Conservation (phyloP, 2,329 filamentous ascomycete species). For the Colletotrichum tofieldiae region DNA sequence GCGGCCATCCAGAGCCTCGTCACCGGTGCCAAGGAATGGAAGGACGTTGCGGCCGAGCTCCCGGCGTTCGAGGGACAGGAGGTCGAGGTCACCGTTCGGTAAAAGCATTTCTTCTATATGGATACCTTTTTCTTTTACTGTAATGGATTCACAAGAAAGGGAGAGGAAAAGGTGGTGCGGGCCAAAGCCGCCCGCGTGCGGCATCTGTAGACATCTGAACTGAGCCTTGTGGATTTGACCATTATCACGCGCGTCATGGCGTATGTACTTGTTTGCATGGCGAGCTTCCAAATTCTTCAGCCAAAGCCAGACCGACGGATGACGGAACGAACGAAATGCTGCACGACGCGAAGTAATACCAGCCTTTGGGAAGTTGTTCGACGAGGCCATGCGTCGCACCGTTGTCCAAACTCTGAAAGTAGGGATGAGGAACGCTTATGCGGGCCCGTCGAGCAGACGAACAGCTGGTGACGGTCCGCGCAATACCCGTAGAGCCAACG, state of each 20-base stretch:
- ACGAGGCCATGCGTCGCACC: slow-evolving; percentile 1
- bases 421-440: slow-evolving; percentile 5
- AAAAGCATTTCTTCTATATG: slow-evolving; percentile 20
- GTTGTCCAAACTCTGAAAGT: neutral
- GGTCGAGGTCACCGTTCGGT: slow-evolving; percentile 54
- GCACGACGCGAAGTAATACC: neutral
- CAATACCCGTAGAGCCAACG: slow-evolving; percentile 8
- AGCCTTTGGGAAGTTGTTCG: neutral
- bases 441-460: neutral
- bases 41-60: slow-evolving; percentile 81
- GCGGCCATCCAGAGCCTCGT: slow-evolving; percentile 76
- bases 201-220: slow-evolving; percentile 32
- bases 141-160: slow-evolving; percentile 9
- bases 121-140: slow-evolving; percentile 13
- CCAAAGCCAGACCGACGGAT: neutral
- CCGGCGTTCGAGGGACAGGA: slow-evolving; percentile 89
- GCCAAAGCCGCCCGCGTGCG: slow-evolving; percentile 18
- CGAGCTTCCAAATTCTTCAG: slow-evolving; percentile 6
- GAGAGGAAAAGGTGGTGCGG: neutral
- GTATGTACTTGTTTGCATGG: neutral
- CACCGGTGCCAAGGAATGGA: slow-evolving; percentile 69
- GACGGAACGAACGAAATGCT: neutral
- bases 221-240: slow-evolving; percentile 26
- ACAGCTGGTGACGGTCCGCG: slow-evolving; percentile 7
- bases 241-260: neutral